Evolutionary conservation across 352 stramenopile species (phyloP), one percentile per base, ranked within the genome.

Genomic region (Plasmopara halstedii): DNA sequence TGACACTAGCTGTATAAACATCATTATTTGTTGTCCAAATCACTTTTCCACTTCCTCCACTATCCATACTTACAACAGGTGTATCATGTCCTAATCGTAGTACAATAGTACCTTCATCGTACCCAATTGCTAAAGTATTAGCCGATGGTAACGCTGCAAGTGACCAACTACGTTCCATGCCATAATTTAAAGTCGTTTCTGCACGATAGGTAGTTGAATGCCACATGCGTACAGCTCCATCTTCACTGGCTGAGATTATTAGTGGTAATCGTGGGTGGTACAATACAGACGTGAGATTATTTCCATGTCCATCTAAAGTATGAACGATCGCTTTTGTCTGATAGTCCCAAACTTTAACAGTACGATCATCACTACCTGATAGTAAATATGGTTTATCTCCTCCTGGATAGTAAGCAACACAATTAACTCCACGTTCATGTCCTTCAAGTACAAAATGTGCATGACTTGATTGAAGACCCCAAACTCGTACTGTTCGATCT

Each of bases 301-400:
- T 96, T n/a, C 85, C 88, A 70, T 99, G 97, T 31, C 96, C 97
- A 37, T 99, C 95, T 15, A 99, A 80, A 25, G 92, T 98, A 69
- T 99, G 96, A 15, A 99, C 91, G 54, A 98, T 97, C n/a, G 87
- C 95, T 68, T 99, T 99, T 8, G 97, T 99, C 83, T 99, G 83
- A 78, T 99, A 99, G 72, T 99, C 97, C 96, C 96, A 99, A 53
- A 99, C 97, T 59, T 98, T 98, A 25, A 99, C 88, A 8, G 92
- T 98, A 32, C 91, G 88, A 75, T 98, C 83, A 61, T 99, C 95
- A 4, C 95, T 88, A 15, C 95, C 95, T 14, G 87, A 98, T 9
- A 99, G 70, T 55, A 99, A 77, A 70, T 99, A 99, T 6, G 97
- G 96, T 60, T 98, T 98, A 67, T 99, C 97, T 27, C 95, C 95